phyloP scores from a whole-genome alignment of 1,284 basidiomycete genomes.

The Polyporus tsugae region DNA sequence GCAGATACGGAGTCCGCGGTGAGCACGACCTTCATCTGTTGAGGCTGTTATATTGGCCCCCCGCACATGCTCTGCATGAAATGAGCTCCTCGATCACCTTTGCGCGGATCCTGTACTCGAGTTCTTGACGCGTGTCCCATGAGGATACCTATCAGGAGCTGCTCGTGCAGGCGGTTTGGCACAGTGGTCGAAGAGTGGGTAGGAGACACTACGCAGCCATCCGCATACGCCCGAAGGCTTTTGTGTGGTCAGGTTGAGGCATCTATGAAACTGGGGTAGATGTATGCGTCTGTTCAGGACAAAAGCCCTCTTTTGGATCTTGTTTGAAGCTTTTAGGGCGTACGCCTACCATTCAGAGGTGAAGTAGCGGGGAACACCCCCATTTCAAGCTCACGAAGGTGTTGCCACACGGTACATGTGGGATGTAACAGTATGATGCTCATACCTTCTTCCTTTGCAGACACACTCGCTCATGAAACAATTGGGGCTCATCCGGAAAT shows the following conservation, averaged over 20 bases:
- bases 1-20: slow-evolving; percentile 79
- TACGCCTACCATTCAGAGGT: no score
- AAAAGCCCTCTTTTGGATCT: no score
- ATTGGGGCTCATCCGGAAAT: slow-evolving; percentile 67
- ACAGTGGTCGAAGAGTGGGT: no score
- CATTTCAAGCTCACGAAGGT: not conserved
- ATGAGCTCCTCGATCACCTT: not conserved
- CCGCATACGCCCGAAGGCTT: no score
- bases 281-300: not conserved
- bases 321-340: no score
- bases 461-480: slow-evolving; percentile 71
- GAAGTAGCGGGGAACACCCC: no score
- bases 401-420: not conserved
- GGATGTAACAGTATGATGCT: not conserved
- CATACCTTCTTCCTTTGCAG: slow-evolving; percentile 43
- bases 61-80: not conserved
- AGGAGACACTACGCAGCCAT: no score
- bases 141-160: not conserved
- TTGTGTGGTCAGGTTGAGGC: not conserved
- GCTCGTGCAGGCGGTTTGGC: no score
- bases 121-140: no score
- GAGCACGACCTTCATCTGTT: slow-evolving; percentile 40
- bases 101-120: not conserved
- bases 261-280: not conserved
- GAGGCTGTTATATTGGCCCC: not conserved